Conservation (phyloP, 202 grass and related monocot genomes). For the Zizania palustris region DNA sequence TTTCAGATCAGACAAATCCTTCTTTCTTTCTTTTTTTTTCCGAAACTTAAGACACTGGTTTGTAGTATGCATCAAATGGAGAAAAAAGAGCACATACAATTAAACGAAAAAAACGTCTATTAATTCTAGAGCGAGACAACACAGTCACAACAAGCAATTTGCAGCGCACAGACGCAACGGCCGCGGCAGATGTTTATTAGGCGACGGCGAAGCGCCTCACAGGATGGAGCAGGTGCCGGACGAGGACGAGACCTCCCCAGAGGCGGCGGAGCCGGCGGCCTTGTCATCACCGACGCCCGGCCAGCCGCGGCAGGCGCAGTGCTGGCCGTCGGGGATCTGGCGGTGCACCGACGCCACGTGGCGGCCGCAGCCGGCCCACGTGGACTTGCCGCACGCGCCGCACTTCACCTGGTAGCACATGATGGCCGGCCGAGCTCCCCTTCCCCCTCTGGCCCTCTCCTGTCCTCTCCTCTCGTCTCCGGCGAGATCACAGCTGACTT, state of each 20-base stretch:
- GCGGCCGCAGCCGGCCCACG: slow-evolving; percentile 79
- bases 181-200: neutral
- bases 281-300: slow-evolving; percentile 52
- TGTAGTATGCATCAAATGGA: too few relatives aligned
- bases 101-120: too few relatives aligned
- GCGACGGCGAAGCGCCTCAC: neutral
- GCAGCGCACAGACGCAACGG: too few relatives aligned
- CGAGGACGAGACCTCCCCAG: neutral
- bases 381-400: slow-evolving; percentile 65
- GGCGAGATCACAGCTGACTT: too few relatives aligned
- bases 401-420: slow-evolving; percentile 87
- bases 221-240: slow-evolving; percentile 36
- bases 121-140: too few relatives aligned
- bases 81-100: too few relatives aligned
- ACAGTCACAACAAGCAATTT: too few relatives aligned
- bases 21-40: too few relatives aligned
- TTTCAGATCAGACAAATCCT: too few relatives aligned
- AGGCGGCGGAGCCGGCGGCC: neutral
- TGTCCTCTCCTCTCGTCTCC: too few relatives aligned
- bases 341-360: slow-evolving; percentile 78
- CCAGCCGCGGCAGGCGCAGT: slow-evolving; percentile 81
- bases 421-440: neutral
- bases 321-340: slow-evolving; percentile 74
- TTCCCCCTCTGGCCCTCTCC: neutral
- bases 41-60: too few relatives aligned